These are phyloP conservation scores for Pichia kluyveri DNA, from an alignment of 805 yeast species.

Conservation along the genomic window DNA sequence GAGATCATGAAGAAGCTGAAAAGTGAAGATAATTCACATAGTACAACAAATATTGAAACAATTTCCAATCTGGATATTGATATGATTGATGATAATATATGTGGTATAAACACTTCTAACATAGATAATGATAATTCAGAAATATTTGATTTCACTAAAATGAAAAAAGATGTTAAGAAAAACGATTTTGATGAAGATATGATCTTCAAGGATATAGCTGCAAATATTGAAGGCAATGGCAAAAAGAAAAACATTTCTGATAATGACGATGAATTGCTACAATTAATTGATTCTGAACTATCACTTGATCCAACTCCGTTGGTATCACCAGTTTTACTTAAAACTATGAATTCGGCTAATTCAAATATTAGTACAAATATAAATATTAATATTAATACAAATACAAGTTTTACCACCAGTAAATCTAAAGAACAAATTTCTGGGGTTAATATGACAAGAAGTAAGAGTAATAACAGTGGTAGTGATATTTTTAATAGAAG, in stretches of 20 bases:
- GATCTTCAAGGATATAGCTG: background rate
- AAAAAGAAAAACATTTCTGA: background rate
- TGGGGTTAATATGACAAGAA: background rate
- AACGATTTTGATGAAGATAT: background rate
- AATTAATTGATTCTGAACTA: constrained; percentile 7
- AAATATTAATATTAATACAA: too few relatives aligned
- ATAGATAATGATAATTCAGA: background rate
- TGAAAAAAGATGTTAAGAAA: background rate
- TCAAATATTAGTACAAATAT: too few relatives aligned
- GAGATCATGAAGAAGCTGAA: constrained; percentile 6
- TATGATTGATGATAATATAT: background rate
- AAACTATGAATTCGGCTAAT: background rate
- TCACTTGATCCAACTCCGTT: constrained; percentile 6
- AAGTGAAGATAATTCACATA: constrained; percentile 1
- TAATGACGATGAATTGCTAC: constrained; percentile 5
- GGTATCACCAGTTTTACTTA: background rate
- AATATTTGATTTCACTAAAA: background rate
- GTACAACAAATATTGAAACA: background rate
- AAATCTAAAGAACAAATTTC: background rate
- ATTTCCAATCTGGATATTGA: background rate
- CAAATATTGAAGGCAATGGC: too few relatives aligned
- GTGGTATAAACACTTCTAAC: background rate
- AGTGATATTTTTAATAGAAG: background rate
- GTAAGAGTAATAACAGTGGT: constrained; percentile 2
- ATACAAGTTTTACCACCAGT: background rate